phyloP scores from a whole-genome alignment of 495 filamentous ascomycete genomes.

The Penicillium ochrochloron region DNA sequence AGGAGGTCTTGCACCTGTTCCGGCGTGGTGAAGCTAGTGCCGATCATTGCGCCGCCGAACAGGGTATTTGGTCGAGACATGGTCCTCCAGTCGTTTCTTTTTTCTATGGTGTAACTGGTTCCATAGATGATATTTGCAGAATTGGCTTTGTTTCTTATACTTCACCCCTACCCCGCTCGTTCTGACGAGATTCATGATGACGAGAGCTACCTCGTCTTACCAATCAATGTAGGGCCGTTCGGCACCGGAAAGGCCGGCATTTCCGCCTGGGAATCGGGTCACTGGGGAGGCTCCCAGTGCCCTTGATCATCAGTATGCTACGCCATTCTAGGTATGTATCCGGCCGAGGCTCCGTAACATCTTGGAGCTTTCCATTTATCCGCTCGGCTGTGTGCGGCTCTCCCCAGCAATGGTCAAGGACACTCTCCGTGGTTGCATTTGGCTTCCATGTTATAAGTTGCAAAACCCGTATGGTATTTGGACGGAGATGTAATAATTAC shows the following conservation, averaged over 20 bases:
- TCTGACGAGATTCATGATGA: neutral
- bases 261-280: neutral
- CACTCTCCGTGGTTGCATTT: too few species aligned
- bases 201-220: neutral
- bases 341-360: too few species aligned
- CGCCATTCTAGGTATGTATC: too few species aligned
- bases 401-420: too few species aligned
- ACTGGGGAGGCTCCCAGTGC: too few species aligned
- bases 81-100: neutral
- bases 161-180: neutral
- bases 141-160: neutral
- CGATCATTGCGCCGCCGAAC: constrained; percentile 1
- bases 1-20: neutral
- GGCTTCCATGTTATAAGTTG: neutral
- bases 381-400: too few species aligned
- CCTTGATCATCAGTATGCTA: too few species aligned
- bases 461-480: neutral
- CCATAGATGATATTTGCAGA: neutral
- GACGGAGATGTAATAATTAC: neutral
- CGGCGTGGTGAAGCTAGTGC: neutral
- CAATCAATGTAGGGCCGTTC: neutral
- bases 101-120: neutral
- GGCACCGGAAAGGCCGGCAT: neutral
- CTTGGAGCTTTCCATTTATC: too few species aligned
- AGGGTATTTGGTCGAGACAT: neutral